phyloP scores from a whole-genome alignment of 1,284 basidiomycete genomes.

The Moniliophthora roreri region DNA sequence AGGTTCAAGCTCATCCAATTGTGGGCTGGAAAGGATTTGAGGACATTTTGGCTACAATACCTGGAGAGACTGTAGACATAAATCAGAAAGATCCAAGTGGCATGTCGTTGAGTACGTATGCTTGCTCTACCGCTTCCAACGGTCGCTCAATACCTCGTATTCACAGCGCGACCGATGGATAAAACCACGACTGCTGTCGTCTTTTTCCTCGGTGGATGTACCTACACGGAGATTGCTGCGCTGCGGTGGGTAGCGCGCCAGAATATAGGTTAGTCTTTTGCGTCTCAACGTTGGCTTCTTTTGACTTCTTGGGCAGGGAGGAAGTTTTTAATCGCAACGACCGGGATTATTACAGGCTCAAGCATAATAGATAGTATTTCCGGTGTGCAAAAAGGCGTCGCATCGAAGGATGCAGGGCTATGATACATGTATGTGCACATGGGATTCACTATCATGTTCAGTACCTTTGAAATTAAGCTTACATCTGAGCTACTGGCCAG shows the following conservation, averaged over 20 bases:
- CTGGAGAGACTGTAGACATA: slow-evolving; percentile 86
- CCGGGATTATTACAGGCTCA: slow-evolving; percentile 81
- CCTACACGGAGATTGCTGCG: slow-evolving; percentile 95
- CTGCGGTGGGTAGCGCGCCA: slow-evolving; percentile 88
- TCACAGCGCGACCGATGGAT: slow-evolving; percentile 46
- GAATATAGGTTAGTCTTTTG: slow-evolving; percentile 59
- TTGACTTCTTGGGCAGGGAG: slow-evolving; percentile 51
- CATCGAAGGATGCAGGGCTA: slow-evolving; percentile 33
- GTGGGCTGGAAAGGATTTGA: slow-evolving; percentile 97
- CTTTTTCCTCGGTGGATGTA: slow-evolving; percentile 98
- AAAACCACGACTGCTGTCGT: slow-evolving; percentile 82
- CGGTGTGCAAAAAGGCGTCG: slow-evolving; percentile 38
- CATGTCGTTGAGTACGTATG: slow-evolving; percentile 26
- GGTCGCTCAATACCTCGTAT: slow-evolving; percentile 10
- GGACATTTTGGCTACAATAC: slow-evolving; percentile 79
- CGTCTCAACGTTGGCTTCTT: slow-evolving; percentile 8
- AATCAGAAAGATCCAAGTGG: slow-evolving; percentile 50
- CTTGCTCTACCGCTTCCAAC: slow-evolving; percentile 23
- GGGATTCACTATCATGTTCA: background rate
- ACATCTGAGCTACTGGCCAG: too few species aligned
- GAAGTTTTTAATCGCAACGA: slow-evolving; percentile 86
- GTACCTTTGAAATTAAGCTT: background rate
- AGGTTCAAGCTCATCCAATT: slow-evolving; percentile 83
- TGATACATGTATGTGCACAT: background rate
- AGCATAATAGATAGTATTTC: slow-evolving; percentile 70